Percentiles rank a stretch among this genome's conserved stretches.
phyloP scores from a whole-genome alignment of 208 protist genomes.

The Crithidia acanthocephali region DNA sequence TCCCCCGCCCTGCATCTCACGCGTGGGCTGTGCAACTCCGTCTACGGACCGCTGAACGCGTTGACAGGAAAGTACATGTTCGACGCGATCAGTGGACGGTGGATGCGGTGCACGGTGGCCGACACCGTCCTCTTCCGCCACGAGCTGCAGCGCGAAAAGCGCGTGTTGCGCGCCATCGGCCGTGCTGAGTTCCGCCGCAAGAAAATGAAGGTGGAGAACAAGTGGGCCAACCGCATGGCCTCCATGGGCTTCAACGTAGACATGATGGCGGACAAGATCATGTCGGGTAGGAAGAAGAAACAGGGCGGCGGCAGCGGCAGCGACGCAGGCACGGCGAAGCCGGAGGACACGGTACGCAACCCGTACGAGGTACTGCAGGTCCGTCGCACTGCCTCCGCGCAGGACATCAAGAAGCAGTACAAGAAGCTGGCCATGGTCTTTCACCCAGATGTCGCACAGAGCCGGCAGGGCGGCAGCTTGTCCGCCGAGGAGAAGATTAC shows the following conservation, averaged over 20 bases:
- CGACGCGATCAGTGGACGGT: conserved; percentile 74
- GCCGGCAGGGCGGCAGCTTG: conserved; percentile 14
- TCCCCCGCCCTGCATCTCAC: conserved; percentile 76
- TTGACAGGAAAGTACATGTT: conserved; percentile 70
- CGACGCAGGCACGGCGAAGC: background rate
- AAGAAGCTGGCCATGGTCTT: conserved; percentile 90
- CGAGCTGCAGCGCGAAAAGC: conserved; percentile 68
- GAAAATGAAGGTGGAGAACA: conserved; percentile 59
- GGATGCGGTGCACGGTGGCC: conserved; percentile 60
- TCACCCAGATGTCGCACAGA: conserved; percentile 80
- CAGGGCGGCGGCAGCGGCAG: conserved; percentile 4
- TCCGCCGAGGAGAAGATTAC: conserved; percentile 44
- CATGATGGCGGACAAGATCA: conserved; percentile 44
- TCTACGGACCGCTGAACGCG: conserved; percentile 70
- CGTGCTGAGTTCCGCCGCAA: conserved; percentile 77
- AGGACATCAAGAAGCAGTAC: conserved; percentile 83
- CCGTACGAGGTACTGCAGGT: conserved; percentile 83
- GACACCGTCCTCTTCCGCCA: conserved; percentile 50
- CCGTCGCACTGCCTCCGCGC: conserved; percentile 55
- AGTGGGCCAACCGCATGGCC: conserved; percentile 59
- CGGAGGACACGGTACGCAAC: conserved; percentile 35
- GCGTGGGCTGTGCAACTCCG: conserved; percentile 61
- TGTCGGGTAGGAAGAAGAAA: conserved; percentile 8
- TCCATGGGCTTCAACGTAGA: conserved; percentile 84
- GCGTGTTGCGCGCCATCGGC: conserved; percentile 74